phyloP scores from a whole-genome alignment of 2,329 filamentous ascomycete genomes.

The Drechslerella coelobrocha region DNA sequence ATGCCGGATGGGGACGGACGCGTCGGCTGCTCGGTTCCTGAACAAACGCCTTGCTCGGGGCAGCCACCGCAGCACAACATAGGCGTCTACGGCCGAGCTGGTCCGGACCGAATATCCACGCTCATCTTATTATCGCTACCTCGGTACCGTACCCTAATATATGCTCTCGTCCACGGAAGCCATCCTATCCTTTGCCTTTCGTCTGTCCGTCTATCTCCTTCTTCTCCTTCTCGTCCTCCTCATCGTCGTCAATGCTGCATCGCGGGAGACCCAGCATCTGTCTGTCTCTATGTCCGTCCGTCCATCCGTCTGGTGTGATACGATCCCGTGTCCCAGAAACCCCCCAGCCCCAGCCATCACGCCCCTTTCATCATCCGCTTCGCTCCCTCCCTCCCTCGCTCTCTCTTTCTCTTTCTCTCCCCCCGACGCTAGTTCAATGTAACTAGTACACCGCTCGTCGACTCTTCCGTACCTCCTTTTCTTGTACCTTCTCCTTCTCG shows the following conservation, averaged over 20 bases:
- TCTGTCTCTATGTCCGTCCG: background rate
- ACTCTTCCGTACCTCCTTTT: constrained; percentile 4
- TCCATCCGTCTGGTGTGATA: background rate
- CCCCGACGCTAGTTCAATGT: background rate
- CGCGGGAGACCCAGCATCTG: background rate
- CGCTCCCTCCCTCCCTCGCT: constrained; percentile 1
- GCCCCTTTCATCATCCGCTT: constrained; percentile 12
- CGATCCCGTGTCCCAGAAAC: background rate
- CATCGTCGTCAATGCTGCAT: background rate
- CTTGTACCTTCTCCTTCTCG: constrained; percentile 22
- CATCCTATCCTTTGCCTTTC: constrained; percentile 10
- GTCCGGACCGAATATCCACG: too few relatives aligned
- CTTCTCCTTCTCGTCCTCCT: background rate
- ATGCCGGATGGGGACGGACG: background rate
- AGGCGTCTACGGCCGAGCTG: too few relatives aligned
- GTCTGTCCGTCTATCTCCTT: constrained; percentile 4
- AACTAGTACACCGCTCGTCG: constrained; percentile 11
- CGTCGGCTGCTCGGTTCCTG: background rate
- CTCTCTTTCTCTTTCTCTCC: too few relatives aligned
- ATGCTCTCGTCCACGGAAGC: background rate
- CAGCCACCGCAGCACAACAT: too few relatives aligned
- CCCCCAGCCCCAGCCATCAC: constrained; percentile 1
- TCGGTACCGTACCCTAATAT: background rate
- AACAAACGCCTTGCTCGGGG: background rate
- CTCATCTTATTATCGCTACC: background rate